Percentiles rank a stretch among this genome's conserved stretches.
Evolutionary conservation across 495 filamentous ascomycete species (phyloP).

Genomic region (Haplographium delicatum): DNA sequence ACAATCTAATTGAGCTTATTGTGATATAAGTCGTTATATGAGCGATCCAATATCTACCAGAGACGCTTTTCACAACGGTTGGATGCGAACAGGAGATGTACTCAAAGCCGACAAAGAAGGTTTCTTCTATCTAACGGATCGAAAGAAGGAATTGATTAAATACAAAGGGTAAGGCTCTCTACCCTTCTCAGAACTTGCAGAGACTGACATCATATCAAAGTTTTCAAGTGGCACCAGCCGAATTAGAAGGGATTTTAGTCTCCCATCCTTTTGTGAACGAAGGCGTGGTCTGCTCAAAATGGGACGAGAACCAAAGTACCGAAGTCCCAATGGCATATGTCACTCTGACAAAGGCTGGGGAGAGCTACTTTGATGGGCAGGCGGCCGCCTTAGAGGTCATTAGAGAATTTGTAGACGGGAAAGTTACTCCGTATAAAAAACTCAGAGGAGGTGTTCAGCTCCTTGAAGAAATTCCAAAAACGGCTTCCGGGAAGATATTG

Average conservation of each 20-base stretch:
- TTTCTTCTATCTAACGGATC: conserved; percentile 56
- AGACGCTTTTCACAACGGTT: conserved; percentile 37
- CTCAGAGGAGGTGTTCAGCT: conserved; percentile 34
- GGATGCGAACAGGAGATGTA: conserved; percentile 62
- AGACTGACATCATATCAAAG: neutral
- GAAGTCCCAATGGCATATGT: conserved; percentile 70
- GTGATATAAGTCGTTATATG: neutral
- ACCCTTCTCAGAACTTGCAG: neutral
- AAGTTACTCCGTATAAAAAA: conserved; percentile 33
- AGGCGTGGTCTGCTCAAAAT: conserved; percentile 62
- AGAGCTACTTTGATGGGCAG: conserved; percentile 29
- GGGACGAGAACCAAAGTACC: conserved; percentile 52
- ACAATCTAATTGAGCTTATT: neutral
- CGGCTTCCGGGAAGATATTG: conserved; percentile 33
- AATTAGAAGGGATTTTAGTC: conserved; percentile 36
- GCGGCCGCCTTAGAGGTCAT: conserved; percentile 48
- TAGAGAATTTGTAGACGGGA: conserved; percentile 43
- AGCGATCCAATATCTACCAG: neutral
- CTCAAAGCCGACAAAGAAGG: conserved; percentile 53
- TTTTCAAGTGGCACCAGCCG: conserved; percentile 2
- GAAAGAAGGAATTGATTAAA: conserved; percentile 48
- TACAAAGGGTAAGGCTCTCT: conserved; percentile 3
- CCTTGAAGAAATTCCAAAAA: conserved; percentile 30
- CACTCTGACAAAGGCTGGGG: conserved; percentile 44
- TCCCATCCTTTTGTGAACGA: conserved; percentile 60